Conservation (phyloP, 768 basidiomycete genomes). For the Boletus vermiculosoides region DNA sequence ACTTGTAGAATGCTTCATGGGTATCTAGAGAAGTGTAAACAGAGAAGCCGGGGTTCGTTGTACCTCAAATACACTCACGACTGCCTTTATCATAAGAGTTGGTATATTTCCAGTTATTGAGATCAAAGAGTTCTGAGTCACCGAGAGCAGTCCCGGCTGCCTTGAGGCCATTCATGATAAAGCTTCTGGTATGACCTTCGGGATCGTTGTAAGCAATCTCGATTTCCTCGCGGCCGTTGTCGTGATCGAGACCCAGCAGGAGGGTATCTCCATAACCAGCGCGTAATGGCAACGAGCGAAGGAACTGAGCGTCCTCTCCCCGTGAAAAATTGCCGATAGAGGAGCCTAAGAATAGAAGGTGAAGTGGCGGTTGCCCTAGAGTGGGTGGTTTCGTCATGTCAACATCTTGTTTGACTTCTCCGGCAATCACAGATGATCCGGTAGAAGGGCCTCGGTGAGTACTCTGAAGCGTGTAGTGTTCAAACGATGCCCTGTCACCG, state of each 20-base stretch:
- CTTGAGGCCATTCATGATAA: conserved; percentile 85
- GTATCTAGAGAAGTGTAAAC: conserved; percentile 47
- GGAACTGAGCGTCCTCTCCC: conserved; percentile 65
- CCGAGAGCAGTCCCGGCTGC: conserved; percentile 69
- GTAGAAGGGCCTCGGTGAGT: conserved; percentile 37
- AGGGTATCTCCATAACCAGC: conserved; percentile 77
- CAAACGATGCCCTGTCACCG: not conserved
- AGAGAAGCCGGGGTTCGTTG: not conserved
- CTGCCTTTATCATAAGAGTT: conserved; percentile 54
- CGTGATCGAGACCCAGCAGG: conserved; percentile 88
- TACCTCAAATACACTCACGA: conserved; percentile 35
- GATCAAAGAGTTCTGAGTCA: conserved; percentile 59
- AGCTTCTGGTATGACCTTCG: conserved; percentile 65
- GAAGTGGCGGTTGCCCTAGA: conserved; percentile 57
- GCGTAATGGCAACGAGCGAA: conserved; percentile 75
- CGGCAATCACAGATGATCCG: conserved; percentile 35
- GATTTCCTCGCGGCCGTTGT: conserved; percentile 65
- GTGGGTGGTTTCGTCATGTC: conserved; percentile 39
- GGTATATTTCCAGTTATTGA: conserved; percentile 74
- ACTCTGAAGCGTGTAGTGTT: conserved; percentile 12
- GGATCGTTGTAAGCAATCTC: conserved; percentile 87
- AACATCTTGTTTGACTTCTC: conserved; percentile 1
- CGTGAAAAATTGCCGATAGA: conserved; percentile 89
- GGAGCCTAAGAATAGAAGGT: conserved; percentile 89
- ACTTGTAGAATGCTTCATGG: conserved; percentile 84